phyloP scores from a whole-genome alignment of 2,329 filamentous ascomycete species.

The Phyllosticta capitalensis region DNA sequence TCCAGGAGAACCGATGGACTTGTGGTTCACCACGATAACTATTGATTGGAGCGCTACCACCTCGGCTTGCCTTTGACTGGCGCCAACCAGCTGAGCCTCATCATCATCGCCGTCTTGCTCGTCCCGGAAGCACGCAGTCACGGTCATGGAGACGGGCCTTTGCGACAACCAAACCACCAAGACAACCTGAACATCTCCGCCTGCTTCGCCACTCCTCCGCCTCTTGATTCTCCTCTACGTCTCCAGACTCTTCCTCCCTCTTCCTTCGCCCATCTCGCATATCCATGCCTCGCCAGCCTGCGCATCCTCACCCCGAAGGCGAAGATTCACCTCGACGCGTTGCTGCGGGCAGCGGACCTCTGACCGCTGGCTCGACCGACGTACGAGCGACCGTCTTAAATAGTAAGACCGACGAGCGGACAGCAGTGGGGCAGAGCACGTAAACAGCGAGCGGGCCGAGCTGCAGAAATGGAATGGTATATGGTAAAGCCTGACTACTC shows the following conservation, averaged over 20 bases:
- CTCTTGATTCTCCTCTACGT: background rate
- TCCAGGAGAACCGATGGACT: background rate
- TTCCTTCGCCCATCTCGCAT: background rate
- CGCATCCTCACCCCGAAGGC: background rate
- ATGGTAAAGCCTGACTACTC: conserved; percentile 7
- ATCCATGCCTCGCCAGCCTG: conserved; percentile 9
- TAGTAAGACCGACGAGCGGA: conserved; percentile 4
- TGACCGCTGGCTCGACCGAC: conserved; percentile 1
- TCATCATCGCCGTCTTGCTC: background rate
- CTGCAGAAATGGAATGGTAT: conserved; percentile 11
- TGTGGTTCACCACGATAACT: background rate
- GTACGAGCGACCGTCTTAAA: conserved; percentile 8
- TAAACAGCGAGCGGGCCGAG: conserved; percentile 10
- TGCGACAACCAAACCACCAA: background rate
- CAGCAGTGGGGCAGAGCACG: conserved; percentile 8
- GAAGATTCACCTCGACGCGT: background rate
- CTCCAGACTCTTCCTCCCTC: background rate
- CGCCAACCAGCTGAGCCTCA: conserved; percentile 4
- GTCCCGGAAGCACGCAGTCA: background rate
- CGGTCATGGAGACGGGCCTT: background rate
- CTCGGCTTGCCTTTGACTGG: conserved; percentile 4
- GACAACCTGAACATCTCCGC: conserved; percentile 1
- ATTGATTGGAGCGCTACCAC: conserved; percentile 10
- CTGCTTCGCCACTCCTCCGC: background rate
- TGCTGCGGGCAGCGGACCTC: conserved; percentile 7